A percentile compares a stretch with the other conserved stretches of the same genome.
These are phyloP conservation scores for Sporothrix phasma DNA, from an alignment of 2,329 filamentous ascomycete species.

Conservation along the genomic window DNA sequence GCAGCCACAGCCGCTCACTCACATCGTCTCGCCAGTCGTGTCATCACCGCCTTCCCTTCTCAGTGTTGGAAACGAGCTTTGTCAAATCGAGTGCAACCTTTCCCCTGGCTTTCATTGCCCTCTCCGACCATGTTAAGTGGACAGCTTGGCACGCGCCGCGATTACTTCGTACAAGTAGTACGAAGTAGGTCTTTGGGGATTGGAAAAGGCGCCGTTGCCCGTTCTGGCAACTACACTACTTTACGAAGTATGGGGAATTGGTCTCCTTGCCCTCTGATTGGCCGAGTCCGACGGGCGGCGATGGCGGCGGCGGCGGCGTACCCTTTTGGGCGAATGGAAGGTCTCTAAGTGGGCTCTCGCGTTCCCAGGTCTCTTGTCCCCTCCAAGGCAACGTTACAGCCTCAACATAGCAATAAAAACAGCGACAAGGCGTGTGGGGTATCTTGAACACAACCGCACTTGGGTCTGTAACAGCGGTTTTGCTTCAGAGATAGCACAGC, in stretches of 20 bases:
- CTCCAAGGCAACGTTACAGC: constrained; percentile 18
- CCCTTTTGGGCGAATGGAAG: background rate
- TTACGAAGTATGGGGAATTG: no score
- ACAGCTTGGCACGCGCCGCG: background rate
- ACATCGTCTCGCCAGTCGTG: no score
- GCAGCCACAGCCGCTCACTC: background rate
- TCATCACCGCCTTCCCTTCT: background rate
- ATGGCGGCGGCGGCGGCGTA: background rate
- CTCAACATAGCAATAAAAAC: background rate
- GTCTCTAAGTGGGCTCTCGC: background rate
- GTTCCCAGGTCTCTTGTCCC: constrained; percentile 9
- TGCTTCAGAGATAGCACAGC: background rate
- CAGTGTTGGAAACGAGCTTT: no score
- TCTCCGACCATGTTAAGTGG: background rate
- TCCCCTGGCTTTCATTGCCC: background rate
- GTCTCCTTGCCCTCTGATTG: background rate
- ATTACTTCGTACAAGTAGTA: background rate
- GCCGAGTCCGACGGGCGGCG: background rate
- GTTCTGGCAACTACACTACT: constrained; percentile 1
- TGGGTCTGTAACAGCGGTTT: background rate
- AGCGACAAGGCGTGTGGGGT: background rate
- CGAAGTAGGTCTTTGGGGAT: no score
- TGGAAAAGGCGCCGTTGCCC: background rate
- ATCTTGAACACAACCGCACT: background rate
- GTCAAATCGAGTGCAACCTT: background rate